Conservation (phyloP, 2,329 filamentous ascomycete species). For the Diplodia sapinea region DNA sequence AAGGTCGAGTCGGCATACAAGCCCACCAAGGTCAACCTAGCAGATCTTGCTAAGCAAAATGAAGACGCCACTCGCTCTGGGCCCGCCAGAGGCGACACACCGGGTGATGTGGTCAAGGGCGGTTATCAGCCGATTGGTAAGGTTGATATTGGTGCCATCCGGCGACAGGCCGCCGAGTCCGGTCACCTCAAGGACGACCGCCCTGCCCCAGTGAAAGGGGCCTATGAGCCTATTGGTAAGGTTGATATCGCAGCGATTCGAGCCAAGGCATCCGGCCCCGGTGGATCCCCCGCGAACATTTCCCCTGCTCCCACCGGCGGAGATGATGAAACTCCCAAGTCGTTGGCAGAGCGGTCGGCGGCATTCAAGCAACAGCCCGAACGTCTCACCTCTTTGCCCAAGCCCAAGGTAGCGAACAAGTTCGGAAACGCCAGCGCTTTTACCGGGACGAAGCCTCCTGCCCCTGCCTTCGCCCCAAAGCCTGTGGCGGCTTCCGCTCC, state of each 20-base stretch:
- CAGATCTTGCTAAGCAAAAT: slow-evolving; percentile 77
- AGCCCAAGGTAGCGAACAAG: slow-evolving; percentile 92
- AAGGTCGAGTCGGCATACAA: slow-evolving; percentile 93
- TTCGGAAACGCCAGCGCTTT: slow-evolving; percentile 77
- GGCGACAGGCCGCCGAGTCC: slow-evolving; percentile 71
- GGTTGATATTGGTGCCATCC: slow-evolving; percentile 93
- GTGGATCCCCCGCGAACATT: slow-evolving; percentile 44
- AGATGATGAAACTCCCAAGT: slow-evolving; percentile 61
- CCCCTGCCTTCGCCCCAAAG: slow-evolving; percentile 72
- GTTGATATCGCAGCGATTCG: slow-evolving; percentile 96
- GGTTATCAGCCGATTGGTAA: slow-evolving; percentile 94
- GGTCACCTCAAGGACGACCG: slow-evolving; percentile 69
- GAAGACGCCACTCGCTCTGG: slow-evolving; percentile 69
- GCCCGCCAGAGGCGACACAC: slow-evolving; percentile 46
- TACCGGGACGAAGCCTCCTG: slow-evolving; percentile 85
- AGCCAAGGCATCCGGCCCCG: slow-evolving; percentile 75
- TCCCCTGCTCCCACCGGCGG: slow-evolving; percentile 54
- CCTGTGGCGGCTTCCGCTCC: slow-evolving; percentile 65
- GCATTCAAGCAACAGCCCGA: slow-evolving; percentile 76
- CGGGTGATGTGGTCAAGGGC: slow-evolving; percentile 75
- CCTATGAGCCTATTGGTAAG: slow-evolving; percentile 94
- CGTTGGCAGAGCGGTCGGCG: slow-evolving; percentile 75
- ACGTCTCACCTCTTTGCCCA: slow-evolving; percentile 84
- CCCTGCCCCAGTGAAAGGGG: slow-evolving; percentile 84
- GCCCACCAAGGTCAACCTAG: slow-evolving; percentile 93